A percentile compares a stretch with the other conserved stretches of the same genome.
These are phyloP conservation scores for Cicer pinnatifidum DNA, from an alignment of 306 rosid species.

Conservation along the genomic window DNA sequence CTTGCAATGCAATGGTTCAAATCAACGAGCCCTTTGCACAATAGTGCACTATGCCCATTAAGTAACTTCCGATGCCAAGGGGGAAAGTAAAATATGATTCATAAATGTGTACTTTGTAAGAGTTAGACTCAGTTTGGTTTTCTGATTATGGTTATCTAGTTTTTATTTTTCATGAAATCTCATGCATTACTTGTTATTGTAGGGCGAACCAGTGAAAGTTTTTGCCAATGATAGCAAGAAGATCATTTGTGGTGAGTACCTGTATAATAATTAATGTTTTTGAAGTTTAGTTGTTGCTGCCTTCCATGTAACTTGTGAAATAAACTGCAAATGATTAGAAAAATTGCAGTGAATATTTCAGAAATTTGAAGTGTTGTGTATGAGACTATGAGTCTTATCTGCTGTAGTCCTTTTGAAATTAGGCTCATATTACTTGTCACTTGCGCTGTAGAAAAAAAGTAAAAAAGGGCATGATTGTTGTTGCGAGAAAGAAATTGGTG, in stretches of 20 bases:
- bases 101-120: conserved; percentile 34
- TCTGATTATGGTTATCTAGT: conserved; percentile 19
- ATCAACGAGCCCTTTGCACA: conserved; percentile 17
- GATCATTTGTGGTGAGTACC: conserved; percentile 79
- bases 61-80: conserved; percentile 9
- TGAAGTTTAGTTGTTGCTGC: conserved; percentile 24
- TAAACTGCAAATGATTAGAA: conserved; percentile 17
- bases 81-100: conserved; percentile 10
- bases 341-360: conserved; percentile 5
- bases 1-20: conserved; percentile 21
- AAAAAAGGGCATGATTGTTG: conserved; percentile 5
- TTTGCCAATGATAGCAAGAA: conserved; percentile 77
- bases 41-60: conserved; percentile 22
- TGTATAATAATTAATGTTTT: conserved; percentile 32
- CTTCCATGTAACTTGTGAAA: conserved; percentile 19
- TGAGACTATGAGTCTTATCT: conserved; percentile 3
- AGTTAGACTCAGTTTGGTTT: conserved; percentile 25
- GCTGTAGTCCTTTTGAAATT: conserved; percentile 16
- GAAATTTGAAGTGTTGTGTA: neutral
- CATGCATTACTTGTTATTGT: conserved; percentile 47
- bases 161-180: conserved; percentile 1
- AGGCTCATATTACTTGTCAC: conserved; percentile 26
- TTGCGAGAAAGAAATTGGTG: conserved; percentile 27
- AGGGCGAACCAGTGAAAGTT: conserved; percentile 96
- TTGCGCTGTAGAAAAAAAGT: conserved; percentile 1